A percentile compares a stretch with the other conserved stretches of the same genome.
Conservation (phyloP, 106 monocot genomes). For the Dendrobium catenatum region DNA sequence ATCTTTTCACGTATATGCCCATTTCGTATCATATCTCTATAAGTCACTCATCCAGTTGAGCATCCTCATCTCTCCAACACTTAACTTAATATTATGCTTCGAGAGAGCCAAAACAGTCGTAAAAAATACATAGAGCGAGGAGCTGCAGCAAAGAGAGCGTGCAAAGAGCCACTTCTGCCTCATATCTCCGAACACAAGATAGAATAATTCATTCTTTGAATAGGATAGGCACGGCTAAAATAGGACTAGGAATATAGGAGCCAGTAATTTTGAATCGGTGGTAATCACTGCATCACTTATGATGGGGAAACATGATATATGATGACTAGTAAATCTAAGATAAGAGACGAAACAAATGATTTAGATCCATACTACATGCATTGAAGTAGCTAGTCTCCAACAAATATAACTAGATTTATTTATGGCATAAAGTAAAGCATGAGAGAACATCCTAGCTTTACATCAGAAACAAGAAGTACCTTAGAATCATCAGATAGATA, state of each 20-base stretch:
- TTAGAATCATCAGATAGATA: neutral
- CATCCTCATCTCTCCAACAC: too few relatives aligned
- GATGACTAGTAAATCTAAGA: neutral
- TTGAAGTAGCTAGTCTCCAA: neutral
- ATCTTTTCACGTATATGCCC: too few relatives aligned
- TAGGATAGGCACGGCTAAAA: too few relatives aligned
- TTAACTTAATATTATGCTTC: too few relatives aligned
- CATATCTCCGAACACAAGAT: neutral
- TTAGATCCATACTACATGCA: neutral
- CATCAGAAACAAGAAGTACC: neutral
- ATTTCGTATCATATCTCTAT: too few relatives aligned
- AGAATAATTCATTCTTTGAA: neutral
- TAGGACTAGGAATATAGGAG: neutral
- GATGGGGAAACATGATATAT: neutral
- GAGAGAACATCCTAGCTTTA: neutral
- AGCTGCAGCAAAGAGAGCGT: neutral
- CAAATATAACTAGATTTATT: neutral
- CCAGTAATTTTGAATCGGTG: neutral
- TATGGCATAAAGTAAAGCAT: neutral
- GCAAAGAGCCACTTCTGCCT: neutral
- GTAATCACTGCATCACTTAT: neutral
- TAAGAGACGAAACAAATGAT: neutral
- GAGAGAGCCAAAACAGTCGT: neutral
- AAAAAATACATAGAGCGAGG: neutral
- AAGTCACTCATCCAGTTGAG: too few relatives aligned